Base-by-base conservation (phyloP, 441 rosid species). In the Erodium trifolium region DNA sequence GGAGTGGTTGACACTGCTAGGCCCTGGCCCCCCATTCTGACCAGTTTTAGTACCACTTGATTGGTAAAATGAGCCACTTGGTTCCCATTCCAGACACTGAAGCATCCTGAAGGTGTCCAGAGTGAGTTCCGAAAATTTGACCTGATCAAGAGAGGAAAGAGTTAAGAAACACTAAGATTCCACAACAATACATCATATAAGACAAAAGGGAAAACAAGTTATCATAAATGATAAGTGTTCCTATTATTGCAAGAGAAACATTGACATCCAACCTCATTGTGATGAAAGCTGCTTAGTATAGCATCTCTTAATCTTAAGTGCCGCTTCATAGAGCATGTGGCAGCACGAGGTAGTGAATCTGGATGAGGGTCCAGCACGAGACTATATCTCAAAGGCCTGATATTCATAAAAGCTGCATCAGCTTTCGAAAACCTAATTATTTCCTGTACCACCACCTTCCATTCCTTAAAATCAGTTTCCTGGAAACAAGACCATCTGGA, bases 371-470 rank as follows among this genome's bases (percentile, higher is more conserved):
- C 98, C 82, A 89, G 71, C 14, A 89, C 93, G 72, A 88, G 86
- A 81, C 97, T 93, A 68, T 89, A 93, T 76, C 98, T 88, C 76
- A 89, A 80, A 70, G 97, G 98, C 81, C 95, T 86, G 80, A 82
- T 88, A 85, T 91, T 93, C 98, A 91, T 89, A 80, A 88, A 91
- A 77, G 93, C 84, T 11, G 88, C 81, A 84, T 91, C 98, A 80
- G 92, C 95, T 82, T 91, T 93, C 81, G 91, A 85, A 84, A 91
- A 89, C 78, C 97, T 88, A 81, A 82, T 87, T 71, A 91, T 84
- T 81, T 93, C 98, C 79, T 89, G 96, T 73, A 86, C 89, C 88
- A 88, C 93, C 82, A 89, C 86, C 91, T 91, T 91, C 98, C 97
- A 89, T 81, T 93, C 96, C 85, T 86, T 91, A 82, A 93, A 89